Evolutionary conservation across 345 rosid genomes (phyloP), one percentile per base, ranked within the genome.

Genomic region (Draba incana): DNA sequence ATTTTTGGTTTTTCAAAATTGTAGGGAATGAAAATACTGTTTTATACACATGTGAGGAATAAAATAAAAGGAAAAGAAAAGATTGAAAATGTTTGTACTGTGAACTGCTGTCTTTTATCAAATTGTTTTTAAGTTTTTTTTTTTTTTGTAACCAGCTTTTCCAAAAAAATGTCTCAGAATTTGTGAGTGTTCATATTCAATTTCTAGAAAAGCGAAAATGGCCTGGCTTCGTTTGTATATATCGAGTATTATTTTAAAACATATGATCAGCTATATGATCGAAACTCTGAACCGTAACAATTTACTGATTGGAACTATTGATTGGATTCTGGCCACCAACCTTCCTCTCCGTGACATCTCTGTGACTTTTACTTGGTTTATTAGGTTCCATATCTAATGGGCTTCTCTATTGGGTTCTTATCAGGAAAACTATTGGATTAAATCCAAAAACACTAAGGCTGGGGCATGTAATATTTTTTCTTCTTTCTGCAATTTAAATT

Each of bases 141-240:
- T 11, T 33, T 35, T 63, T 12, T 2, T 8, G 47, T 8, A 16
- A 7, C 44, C 57, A 27, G 8, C 1, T 8, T 42, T 6, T 66
- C 7, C n/a, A 6, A 8, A 16, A 45, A 43, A 12, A 23, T 27
- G 5, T 33, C 10, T 3, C 3, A 44, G 9, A 45, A n/a, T 2
- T 44, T 23, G 37, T 62, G 30, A 67, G 44, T 62, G 47, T 53
- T 70, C 62, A 24, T 54, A 62, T 70, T 45, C 46, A 44, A 15
- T 45, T 71, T 54, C 42, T 25, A 37, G 42, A 45, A 71, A 44
- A 46, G 47, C 10, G 3, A 53, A 62, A 43, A 42, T 60, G 61
- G 60, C 28, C 4, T 52, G 10, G 51, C 41, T 45, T 10, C 30
- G 28, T 31, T 4, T 5, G 6, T 31, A 31, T 31, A 6, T 28